Evolutionary conservation across 2,329 filamentous ascomycete species (phyloP).

Genomic region (Albifimbria verrucaria): DNA sequence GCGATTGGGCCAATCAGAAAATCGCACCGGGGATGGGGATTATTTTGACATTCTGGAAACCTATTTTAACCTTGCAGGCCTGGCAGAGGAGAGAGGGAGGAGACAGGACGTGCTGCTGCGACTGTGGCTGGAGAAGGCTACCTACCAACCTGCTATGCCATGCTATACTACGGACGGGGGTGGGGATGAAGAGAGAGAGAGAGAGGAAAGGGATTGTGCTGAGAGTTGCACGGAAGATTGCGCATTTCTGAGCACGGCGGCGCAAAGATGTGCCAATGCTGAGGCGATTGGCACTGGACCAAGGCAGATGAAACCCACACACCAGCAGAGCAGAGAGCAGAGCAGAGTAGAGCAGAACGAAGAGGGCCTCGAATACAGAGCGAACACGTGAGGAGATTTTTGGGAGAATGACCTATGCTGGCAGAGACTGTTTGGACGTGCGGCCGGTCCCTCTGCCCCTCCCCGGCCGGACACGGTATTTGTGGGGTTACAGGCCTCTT

Average conservation of each 20-base stretch:
- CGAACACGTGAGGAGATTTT: too few relatives aligned
- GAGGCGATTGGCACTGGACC: not conserved
- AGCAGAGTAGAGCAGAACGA: too few relatives aligned
- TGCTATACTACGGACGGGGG: too few relatives aligned
- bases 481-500: not conserved
- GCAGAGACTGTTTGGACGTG: not conserved
- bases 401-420: too few relatives aligned
- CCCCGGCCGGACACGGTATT: constrained; percentile 2
- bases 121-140: constrained; percentile 16
- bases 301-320: not conserved
- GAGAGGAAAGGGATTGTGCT: not conserved
- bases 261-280: too few relatives aligned
- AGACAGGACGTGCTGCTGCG: constrained; percentile 18
- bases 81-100: constrained; percentile 20
- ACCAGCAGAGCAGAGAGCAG: not conserved
- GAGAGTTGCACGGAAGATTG: not conserved
- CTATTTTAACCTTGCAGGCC: constrained; percentile 27
- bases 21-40: constrained; percentile 30
- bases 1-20: constrained; percentile 36
- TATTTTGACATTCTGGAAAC: constrained; percentile 30
- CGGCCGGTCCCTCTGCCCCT: not conserved
- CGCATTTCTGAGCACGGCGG: not conserved
- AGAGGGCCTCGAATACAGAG: too few relatives aligned
- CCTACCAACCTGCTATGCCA: too few relatives aligned
- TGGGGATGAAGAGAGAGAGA: not conserved